Evolutionary conservation across 108 stramenopile genomes (phyloP).

Genomic region (Craspedostauros australis): DNA sequence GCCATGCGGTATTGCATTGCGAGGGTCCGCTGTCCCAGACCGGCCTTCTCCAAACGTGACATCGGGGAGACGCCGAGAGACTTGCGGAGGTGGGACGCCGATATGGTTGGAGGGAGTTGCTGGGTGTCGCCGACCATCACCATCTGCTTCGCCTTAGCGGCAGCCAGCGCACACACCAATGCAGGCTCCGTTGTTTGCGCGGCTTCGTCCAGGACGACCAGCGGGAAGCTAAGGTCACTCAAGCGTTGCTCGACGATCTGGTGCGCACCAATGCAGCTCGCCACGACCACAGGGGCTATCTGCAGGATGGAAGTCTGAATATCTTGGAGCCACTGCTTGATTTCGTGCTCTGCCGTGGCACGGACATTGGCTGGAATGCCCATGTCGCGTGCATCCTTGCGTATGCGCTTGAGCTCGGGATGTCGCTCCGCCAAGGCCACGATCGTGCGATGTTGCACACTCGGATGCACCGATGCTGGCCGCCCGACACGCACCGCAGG

Average conservation of each 20-base stretch:
- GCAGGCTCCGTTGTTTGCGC: conserved; percentile 73
- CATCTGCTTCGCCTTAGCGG: conserved; percentile 47
- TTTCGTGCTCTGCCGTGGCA: conserved; percentile 23
- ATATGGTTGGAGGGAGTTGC: conserved; percentile 67
- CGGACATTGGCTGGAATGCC: too few species aligned
- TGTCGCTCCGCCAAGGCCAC: conserved; percentile 46
- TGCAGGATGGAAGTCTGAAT: conserved; percentile 21
- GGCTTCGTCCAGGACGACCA: conserved; percentile 72
- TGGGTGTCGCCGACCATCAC: conserved; percentile 63
- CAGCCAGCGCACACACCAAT: conserved; percentile 51
- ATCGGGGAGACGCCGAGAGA: conserved; percentile 58
- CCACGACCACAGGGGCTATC: conserved; percentile 58
- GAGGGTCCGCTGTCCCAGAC: conserved; percentile 33
- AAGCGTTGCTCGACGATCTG: conserved; percentile 25
- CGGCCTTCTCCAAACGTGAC: conserved; percentile 50
- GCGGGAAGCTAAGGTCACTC: conserved; percentile 26
- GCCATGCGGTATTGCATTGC: conserved; percentile 66
- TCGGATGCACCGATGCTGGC: conserved; percentile 53
- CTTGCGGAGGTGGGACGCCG: conserved; percentile 36
- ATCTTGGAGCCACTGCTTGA: conserved; percentile 28
- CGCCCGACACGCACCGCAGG: conserved; percentile 62
- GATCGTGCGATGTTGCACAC: conserved; percentile 50
- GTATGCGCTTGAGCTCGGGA: conserved; percentile 42
- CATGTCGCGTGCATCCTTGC: too few species aligned
- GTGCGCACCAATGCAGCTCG: conserved; percentile 66